phyloP scores from a whole-genome alignment of 306 rosid genomes.

The Astragalus membranaceus region DNA sequence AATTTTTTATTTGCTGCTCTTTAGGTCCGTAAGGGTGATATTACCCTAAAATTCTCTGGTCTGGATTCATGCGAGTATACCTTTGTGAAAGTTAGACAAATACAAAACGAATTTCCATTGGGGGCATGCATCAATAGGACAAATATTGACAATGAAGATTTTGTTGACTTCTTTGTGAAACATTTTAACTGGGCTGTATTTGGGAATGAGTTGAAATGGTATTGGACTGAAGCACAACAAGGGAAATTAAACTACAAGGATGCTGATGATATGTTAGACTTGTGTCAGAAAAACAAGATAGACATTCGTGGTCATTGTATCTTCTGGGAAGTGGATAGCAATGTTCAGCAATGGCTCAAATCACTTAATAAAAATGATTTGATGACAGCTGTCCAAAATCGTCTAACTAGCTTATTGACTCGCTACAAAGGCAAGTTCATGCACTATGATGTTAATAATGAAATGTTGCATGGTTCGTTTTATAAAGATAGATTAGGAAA shows the following conservation, averaged over 20 bases:
- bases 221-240: slow-evolving; percentile 80
- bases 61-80: slow-evolving; percentile 26
- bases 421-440: slow-evolving; percentile 79
- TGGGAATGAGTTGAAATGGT: slow-evolving; percentile 95
- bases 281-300: slow-evolving; percentile 60
- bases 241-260: slow-evolving; percentile 82
- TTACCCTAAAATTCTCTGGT: slow-evolving; percentile 68
- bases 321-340: slow-evolving; percentile 81
- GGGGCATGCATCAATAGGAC: slow-evolving; percentile 78
- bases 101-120: slow-evolving; percentile 64
- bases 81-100: slow-evolving; percentile 57
- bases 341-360: slow-evolving; percentile 70
- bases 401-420: slow-evolving; percentile 50
- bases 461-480: slow-evolving; percentile 88
- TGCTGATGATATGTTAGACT: slow-evolving; percentile 67
- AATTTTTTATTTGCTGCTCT: slow-evolving; percentile 7
- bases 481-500: slow-evolving; percentile 68
- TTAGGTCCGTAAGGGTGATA: slow-evolving; percentile 84
- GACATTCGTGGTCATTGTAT: slow-evolving; percentile 81
- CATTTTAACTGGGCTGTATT: slow-evolving; percentile 95
- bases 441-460: slow-evolving; percentile 90
- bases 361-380: slow-evolving; percentile 55
- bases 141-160: slow-evolving; percentile 89
- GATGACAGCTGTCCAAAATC: slow-evolving; percentile 61
- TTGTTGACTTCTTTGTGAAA: slow-evolving; percentile 57